Evolutionary conservation across 495 filamentous ascomycete species (phyloP).

Genomic region (Aspergillus funiculosus): DNA sequence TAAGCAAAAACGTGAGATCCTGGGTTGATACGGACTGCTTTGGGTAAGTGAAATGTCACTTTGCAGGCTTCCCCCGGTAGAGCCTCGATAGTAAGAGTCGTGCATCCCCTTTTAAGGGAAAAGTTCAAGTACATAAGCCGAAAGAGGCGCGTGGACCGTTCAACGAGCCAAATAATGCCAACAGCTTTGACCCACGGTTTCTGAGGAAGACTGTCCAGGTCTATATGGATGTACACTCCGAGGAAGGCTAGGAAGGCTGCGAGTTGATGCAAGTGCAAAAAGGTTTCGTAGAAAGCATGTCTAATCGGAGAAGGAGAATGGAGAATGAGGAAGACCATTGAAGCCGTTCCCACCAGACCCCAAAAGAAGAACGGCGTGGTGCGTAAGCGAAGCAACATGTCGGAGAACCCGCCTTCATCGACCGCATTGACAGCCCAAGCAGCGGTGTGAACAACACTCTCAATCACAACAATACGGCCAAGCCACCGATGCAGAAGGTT

Average conservation of each 20-base stretch:
- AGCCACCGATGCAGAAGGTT: constrained; percentile 95
- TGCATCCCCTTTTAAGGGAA: constrained; percentile 32
- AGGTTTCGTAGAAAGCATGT: constrained; percentile 87
- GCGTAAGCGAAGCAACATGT: constrained; percentile 53
- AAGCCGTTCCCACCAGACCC: constrained; percentile 45
- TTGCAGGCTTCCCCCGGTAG: constrained; percentile 51
- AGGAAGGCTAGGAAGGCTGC: constrained; percentile 58
- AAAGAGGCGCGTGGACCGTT: constrained; percentile 52
- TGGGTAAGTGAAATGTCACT: constrained; percentile 69
- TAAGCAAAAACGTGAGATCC: constrained; percentile 81
- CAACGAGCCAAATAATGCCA: constrained; percentile 59
- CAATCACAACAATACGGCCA: constrained; percentile 75
- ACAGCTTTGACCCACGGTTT: constrained; percentile 55
- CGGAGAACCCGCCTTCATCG: constrained; percentile 39
- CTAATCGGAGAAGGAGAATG: constrained; percentile 72
- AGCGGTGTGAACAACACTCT: constrained; percentile 67
- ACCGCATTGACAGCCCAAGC: constrained; percentile 58
- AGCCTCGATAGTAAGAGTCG: constrained; percentile 43
- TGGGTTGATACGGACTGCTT: constrained; percentile 65
- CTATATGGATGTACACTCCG: constrained; percentile 64
- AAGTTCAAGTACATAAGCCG: constrained; percentile 57
- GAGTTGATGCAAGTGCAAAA: constrained; percentile 72
- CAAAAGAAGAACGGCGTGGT: constrained; percentile 57
- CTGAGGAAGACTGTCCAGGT: constrained; percentile 55
- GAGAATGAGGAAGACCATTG: constrained; percentile 58